Base-by-base conservation (phyloP, 2,329 filamentous ascomycete species). In the Pyricularia pennisetigena region DNA sequence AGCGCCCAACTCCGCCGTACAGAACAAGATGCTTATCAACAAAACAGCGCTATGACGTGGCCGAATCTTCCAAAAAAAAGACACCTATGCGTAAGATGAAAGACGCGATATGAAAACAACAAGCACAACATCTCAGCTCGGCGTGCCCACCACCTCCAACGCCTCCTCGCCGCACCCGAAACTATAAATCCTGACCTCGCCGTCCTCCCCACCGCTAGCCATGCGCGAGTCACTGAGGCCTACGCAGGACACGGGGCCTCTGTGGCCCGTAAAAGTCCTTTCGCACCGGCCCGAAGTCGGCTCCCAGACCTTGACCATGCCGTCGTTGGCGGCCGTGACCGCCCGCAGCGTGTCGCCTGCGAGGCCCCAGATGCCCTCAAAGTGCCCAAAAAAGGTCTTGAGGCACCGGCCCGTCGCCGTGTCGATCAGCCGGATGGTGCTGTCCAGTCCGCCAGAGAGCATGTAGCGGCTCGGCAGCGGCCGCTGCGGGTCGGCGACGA, bases 241-340 rank as follows among this genome's bases (percentile, higher is more conserved):
- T 57, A 98, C 90, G 76, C 94, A 98, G 3, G 94, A 98, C 3
- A 98, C 93, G 0, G 95, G 94, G 0, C 93, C 94, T 1, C 89
- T 86, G 77, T 98, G 95, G 0, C 94, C 94, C 2, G 92, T 93
- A 75, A 97, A 94, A 3, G 94, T 98, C 65, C 93, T 85, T 77
- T 98, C 94, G 78, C 94, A 97, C 75, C 91, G 93, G 30, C 95
- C 95, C 1, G 91, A 94, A 69, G 93, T 83, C 20, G 94, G 91
- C 79, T 98, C 94, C 95, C 95, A 99, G 35, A 86, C 88, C 81
- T 98, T 98, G 74, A 97, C 91, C 88, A 94, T 96, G 61, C 92
- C 89, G 78, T 99, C 95, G 77, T 98, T 93, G 12, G 92, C 91
- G 24, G 66, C 72, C 72, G 29, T 57, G 20, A 70, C 72, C 20